Evolutionary conservation across 768 basidiomycete genomes (phyloP), one percentile per base, ranked within the genome.

Genomic region (Phylloporus arenicola): DNA sequence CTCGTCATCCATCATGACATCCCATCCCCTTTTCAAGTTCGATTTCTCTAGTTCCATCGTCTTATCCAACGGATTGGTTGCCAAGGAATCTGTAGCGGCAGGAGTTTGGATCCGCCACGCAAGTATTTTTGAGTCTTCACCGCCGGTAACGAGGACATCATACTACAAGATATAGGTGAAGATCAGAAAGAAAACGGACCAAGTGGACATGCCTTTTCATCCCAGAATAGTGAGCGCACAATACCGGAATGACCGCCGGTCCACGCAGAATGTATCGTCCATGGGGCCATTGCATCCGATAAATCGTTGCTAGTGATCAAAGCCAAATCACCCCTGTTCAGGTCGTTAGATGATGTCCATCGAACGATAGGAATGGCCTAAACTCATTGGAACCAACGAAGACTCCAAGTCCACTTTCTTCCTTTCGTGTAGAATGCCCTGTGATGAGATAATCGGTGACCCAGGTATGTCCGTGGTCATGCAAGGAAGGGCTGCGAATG

Each of bases 321-420:
- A 5, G 80, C 80, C 17, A 79, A 58, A 51, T 85, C 82, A 30
- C 83, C 83, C 60, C 83, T 84, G 27, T 11, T 7, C 13, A 46
- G 39, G 13, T 40, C 6, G 44, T 52, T 51, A 52, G 47, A 38
- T 47, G 19, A 45, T 13, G 42, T 31, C 22, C 10, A 11, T 4
- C 6, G 31, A 22, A n/a, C 31, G 29, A 30, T 25, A 27, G 41
- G 41, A 43, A 43, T 31, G 13, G 14, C 29, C 54, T 76, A 29
- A 60, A 84, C 88, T 87, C 83, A 47, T 90, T 88, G 1, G 87
- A 87, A 0, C 87, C 88, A 5, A 80, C 76, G 47, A 88, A 85
- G 4, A 88, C 64, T 27, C 73, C 74, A 9, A 86, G 66, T 17
- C 57, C 56, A n/a, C 45, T 53, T 37, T 62, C 54, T 30, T 39